These are phyloP conservation scores for Ciborinia camelliae DNA, from an alignment of 2,329 filamentous ascomycete genomes.

Conservation along the genomic window DNA sequence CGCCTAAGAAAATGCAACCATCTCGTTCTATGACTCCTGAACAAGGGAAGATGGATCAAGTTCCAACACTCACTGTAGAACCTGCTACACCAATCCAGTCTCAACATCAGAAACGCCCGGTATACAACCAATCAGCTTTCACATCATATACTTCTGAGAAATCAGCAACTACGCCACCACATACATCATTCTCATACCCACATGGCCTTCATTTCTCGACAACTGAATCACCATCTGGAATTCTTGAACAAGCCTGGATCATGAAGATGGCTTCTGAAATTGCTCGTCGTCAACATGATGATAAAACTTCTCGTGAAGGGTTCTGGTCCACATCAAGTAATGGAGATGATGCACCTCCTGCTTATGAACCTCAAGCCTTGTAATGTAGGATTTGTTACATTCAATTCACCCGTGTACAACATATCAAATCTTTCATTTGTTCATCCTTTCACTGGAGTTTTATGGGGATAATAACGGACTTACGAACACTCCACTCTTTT, in stretches of 20 bases:
- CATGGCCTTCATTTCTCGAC: slow-evolving; percentile 23
- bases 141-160: slow-evolving; percentile 30
- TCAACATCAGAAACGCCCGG: slow-evolving; percentile 21
- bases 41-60: slow-evolving; percentile 18
- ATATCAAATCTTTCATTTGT: slow-evolving; percentile 7
- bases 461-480: background rate
- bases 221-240: slow-evolving; percentile 30
- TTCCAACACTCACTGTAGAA: slow-evolving; percentile 15
- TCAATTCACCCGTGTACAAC: background rate
- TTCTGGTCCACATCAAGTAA: slow-evolving; percentile 42
- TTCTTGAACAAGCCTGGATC: slow-evolving; percentile 68
- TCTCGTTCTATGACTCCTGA: slow-evolving; percentile 22
- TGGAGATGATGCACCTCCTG: slow-evolving; percentile 55
- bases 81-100: slow-evolving; percentile 24
- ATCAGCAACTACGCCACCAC: slow-evolving; percentile 4
- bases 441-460: background rate
- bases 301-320: slow-evolving; percentile 56
- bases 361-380: slow-evolving; percentile 49
- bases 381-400: slow-evolving; percentile 11
- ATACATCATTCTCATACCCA: slow-evolving; percentile 21
- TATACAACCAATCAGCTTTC: slow-evolving; percentile 19
- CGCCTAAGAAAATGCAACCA: slow-evolving; percentile 32
- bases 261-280: slow-evolving; percentile 94
- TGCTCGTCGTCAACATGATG: slow-evolving; percentile 79
- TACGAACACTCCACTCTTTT: slow-evolving; percentile 20